These are phyloP conservation scores for Hamigera avellanea DNA, from an alignment of 495 filamentous ascomycete genomes.

Conservation along the genomic window DNA sequence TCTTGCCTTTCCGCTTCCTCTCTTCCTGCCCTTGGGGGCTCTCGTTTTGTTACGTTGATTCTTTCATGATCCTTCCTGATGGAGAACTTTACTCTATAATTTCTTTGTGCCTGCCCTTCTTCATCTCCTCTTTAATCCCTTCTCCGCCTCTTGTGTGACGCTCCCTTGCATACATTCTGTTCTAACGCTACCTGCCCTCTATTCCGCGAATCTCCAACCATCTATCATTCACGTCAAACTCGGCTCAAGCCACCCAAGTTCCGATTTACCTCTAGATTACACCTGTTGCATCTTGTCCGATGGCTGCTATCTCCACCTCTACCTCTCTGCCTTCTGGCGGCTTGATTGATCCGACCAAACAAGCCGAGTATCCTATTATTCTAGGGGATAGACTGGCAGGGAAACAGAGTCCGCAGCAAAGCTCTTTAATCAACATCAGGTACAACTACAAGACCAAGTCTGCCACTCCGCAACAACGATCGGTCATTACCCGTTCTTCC, in stretches of 20 bases:
- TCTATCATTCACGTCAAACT: neutral
- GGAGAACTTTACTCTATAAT: no score
- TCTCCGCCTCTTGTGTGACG: conserved; percentile 6
- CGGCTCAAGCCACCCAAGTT: no score
- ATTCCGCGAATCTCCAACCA: neutral
- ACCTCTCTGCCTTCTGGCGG: conserved; percentile 19
- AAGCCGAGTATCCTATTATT: conserved; percentile 36
- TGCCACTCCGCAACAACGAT: conserved; percentile 25
- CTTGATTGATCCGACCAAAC: conserved; percentile 38
- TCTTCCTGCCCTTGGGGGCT: neutral
- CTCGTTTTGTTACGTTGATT: no score
- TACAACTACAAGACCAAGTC: conserved; percentile 46
- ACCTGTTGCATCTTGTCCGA: neutral
- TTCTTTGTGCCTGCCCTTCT: no score
- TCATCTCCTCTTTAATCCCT: no score
- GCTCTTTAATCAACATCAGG: conserved; percentile 28
- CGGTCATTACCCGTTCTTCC: conserved; percentile 27
- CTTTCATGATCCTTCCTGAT: no score
- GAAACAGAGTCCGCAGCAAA: conserved; percentile 8
- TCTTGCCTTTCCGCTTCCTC: neutral
- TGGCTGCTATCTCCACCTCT: conserved; percentile 22
- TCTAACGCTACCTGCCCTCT: neutral
- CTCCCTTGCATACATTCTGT: conserved; percentile 6
- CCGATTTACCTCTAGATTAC: no score
- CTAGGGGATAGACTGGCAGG: conserved; percentile 29